Base-by-base conservation (phyloP, 495 filamentous ascomycete species). In the Penicillium ochrochloron region DNA sequence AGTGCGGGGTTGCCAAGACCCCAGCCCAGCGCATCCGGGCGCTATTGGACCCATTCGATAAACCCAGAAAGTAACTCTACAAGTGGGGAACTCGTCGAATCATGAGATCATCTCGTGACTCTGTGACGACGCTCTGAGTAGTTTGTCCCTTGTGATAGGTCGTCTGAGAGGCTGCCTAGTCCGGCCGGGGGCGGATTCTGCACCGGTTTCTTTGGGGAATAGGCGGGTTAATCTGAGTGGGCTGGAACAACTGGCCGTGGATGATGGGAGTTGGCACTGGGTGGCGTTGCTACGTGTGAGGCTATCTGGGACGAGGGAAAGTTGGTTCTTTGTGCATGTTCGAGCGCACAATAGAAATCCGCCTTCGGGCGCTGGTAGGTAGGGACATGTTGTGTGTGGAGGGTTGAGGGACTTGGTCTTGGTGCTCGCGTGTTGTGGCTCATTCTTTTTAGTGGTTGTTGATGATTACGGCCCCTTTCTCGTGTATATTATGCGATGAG, bases 1-100 rank as follows among this genome's bases (percentile, higher is more conserved):
- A 54, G 51, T 54, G 51, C 51, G 68, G 68, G 68, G 67, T 57
- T 58, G 59, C 61, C 68, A 68, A 68, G 68, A 7, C 48, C 63
- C 42, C 27, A 34, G 51, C 15, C 60, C 53, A 59, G 64, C 60
- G 48, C 55, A 25, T 29, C 44, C 23, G 50, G 25, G 37, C 21
- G 12, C 53, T 44, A 66, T 35, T 66, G 60, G 53, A 59, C 31
- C 51, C 52, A 39, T 48, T 57, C 58, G 39, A 19, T 35, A 25
- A 42, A 15, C 52, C 52, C 52, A 55, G n/a, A 5, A 6, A 25
- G 42, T 46, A 12, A 48, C 44, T 48, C 10, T 48, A 12, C 44
- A 14, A 48, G 44, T 48, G 44, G 44, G 21, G 21, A 48, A 48
- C 44, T 48, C 37, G 37, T 35, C 57, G 31, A 62, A 51, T 59